Percentiles rank a stretch among this genome's conserved stretches.
Conservation (phyloP, 1,284 basidiomycete genomes). For the Trametes versicolor region DNA sequence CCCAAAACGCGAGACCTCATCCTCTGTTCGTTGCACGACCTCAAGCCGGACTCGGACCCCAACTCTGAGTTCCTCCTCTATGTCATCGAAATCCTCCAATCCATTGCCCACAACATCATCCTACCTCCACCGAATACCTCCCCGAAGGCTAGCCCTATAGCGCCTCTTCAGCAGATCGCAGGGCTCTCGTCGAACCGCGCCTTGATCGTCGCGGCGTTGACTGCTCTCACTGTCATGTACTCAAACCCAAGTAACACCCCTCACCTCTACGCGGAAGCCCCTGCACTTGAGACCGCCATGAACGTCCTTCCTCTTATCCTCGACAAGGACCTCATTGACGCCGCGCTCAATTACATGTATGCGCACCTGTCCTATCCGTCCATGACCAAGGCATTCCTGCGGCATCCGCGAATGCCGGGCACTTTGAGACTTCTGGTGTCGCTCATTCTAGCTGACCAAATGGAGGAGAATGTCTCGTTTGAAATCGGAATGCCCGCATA, state of each 20-base stretch:
- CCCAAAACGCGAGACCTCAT: constrained; percentile 69
- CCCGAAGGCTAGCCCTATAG: constrained; percentile 42
- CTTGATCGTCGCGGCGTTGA: constrained; percentile 72
- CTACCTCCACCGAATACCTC: constrained; percentile 43
- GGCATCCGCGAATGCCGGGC: constrained; percentile 72
- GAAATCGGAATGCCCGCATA: constrained; percentile 68
- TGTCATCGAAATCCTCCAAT: constrained; percentile 69
- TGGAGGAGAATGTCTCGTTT: constrained; percentile 68
- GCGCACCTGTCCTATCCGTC: constrained; percentile 76
- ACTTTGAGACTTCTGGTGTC: constrained; percentile 73
- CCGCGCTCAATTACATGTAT: constrained; percentile 80
- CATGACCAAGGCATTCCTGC: constrained; percentile 81
- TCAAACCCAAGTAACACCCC: constrained; percentile 66
- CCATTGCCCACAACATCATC: constrained; percentile 41
- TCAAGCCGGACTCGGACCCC: constrained; percentile 65
- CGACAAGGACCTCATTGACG: constrained; percentile 75
- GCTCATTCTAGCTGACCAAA: constrained; percentile 73
- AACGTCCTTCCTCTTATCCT: constrained; percentile 78
- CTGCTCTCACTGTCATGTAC: constrained; percentile 66
- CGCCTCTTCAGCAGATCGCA: constrained; percentile 53
- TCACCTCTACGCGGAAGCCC: constrained; percentile 62
- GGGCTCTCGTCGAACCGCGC: constrained; percentile 73
- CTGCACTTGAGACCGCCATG: constrained; percentile 67
- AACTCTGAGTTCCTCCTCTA: constrained; percentile 76
- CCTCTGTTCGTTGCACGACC: constrained; percentile 62